Evolutionary conservation across 768 basidiomycete genomes (phyloP).

Genomic region (Crucibulum laeve): DNA sequence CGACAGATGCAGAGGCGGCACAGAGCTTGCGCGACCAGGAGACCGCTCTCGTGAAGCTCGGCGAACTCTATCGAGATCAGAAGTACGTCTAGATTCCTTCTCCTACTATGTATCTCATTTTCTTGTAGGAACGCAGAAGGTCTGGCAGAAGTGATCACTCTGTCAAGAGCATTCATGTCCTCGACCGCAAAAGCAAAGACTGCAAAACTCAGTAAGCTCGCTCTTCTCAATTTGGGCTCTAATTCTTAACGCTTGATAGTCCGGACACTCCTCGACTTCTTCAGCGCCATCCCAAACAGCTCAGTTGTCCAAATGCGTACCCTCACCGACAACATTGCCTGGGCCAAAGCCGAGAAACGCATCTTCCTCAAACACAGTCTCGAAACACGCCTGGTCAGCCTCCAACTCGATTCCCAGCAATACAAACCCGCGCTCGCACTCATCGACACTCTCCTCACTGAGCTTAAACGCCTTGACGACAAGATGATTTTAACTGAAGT

Average conservation of each 20-base stretch:
- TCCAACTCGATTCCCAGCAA: constrained; percentile 76
- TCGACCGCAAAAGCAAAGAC: constrained; percentile 98
- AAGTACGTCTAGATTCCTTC: constrained; percentile 43
- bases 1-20: constrained; percentile 38
- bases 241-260: constrained; percentile 39
- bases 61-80: constrained; percentile 82
- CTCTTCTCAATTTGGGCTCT: background rate
- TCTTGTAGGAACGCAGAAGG: constrained; percentile 66
- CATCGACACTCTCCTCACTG: constrained; percentile 85
- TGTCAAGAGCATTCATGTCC: constrained; percentile 83
- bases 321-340: constrained; percentile 86
- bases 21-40: constrained; percentile 78
- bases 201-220: constrained; percentile 84
- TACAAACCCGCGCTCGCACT: constrained; percentile 76
- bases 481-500: constrained; percentile 98
- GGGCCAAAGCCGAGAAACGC: constrained; percentile 89
- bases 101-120: constrained; percentile 1
- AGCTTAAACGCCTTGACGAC: constrained; percentile 91
- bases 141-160: constrained; percentile 80
- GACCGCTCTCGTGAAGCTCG: constrained; percentile 77
- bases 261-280: constrained; percentile 90
- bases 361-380: constrained; percentile 95
- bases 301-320: constrained; percentile 76
- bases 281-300: constrained; percentile 73
- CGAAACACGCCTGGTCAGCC: constrained; percentile 79